Evolutionary conservation across 192 early-diverging fungal species (phyloP).

Genomic region (Diversispora epigaea): DNA sequence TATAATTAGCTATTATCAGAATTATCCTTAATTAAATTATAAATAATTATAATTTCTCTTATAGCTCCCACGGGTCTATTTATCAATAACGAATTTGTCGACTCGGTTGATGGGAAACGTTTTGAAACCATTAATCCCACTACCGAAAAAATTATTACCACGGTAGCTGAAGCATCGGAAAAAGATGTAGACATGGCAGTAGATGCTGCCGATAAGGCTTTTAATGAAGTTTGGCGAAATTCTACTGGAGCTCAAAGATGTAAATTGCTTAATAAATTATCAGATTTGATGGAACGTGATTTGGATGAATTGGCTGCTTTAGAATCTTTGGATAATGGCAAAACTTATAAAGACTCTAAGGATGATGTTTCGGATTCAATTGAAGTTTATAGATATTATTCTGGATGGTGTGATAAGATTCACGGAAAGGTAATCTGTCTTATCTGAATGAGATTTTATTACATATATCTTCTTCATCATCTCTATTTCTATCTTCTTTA

Average conservation of each 20-base stretch:
- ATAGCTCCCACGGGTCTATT: conserved; percentile 51
- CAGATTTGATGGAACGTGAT: conserved; percentile 49
- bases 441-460: too few relatives aligned
- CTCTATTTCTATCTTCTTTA: not conserved
- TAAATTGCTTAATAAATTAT: conserved; percentile 62
- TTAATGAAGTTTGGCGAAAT: conserved; percentile 53
- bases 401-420: conserved; percentile 64
- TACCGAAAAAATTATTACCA: conserved; percentile 51
- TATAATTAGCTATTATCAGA: too few relatives aligned
- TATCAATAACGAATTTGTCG: conserved; percentile 63
- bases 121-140: conserved; percentile 64
- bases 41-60: too few relatives aligned
- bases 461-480: not conserved
- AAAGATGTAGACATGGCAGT: conserved; percentile 56
- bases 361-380: conserved; percentile 63
- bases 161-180: conserved; percentile 42
- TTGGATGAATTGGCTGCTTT: conserved; percentile 53
- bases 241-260: conserved; percentile 48
- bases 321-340: conserved; percentile 79
- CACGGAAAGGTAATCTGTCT: conserved; percentile 41
- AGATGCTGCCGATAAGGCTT: conserved; percentile 57
- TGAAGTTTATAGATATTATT: conserved; percentile 75
- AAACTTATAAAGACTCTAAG: conserved; percentile 61
- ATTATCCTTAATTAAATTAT: too few relatives aligned
- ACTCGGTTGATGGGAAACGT: conserved; percentile 46